Conservation (phyloP, 2,329 filamentous ascomycete species). For the Lasiodiplodia gonubiensis region DNA sequence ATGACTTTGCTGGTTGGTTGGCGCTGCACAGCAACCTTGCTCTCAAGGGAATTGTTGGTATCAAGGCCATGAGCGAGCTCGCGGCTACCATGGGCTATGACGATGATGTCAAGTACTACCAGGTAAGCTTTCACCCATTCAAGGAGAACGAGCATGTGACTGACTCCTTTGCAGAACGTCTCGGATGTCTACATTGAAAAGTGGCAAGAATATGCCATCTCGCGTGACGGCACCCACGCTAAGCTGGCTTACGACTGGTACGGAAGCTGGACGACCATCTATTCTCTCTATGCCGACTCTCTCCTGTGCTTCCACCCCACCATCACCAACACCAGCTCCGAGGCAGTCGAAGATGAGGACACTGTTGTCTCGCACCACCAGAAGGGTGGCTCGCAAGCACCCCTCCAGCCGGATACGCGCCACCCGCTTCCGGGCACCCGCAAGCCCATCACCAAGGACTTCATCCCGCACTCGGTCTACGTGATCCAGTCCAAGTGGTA, state of each 20-base stretch:
- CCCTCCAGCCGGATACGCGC: slow-evolving; percentile 25
- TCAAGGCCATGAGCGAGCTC: slow-evolving; percentile 77
- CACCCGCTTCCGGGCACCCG: slow-evolving; percentile 39
- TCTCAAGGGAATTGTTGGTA: slow-evolving; percentile 82
- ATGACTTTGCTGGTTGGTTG: slow-evolving; percentile 81
- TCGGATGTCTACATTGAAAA: slow-evolving; percentile 70
- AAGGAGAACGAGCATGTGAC: not conserved
- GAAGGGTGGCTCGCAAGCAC: slow-evolving; percentile 20
- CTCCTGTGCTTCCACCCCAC: slow-evolving; percentile 79
- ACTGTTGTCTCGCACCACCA: slow-evolving; percentile 36
- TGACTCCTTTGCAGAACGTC: slow-evolving; percentile 53
- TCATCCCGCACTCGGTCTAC: slow-evolving; percentile 79
- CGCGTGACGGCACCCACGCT: slow-evolving; percentile 71
- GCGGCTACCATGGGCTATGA: slow-evolving; percentile 65
- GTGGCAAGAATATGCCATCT: slow-evolving; percentile 75
- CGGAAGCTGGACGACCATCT: slow-evolving; percentile 82
- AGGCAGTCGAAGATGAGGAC: slow-evolving; percentile 22
- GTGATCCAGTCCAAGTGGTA: slow-evolving; percentile 83
- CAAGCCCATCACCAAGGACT: slow-evolving; percentile 51
- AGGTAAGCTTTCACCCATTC: slow-evolving; percentile 40
- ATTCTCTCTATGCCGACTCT: slow-evolving; percentile 82
- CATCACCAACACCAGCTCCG: slow-evolving; percentile 44
- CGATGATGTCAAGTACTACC: slow-evolving; percentile 64
- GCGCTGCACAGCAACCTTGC: slow-evolving; percentile 82
- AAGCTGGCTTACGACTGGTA: slow-evolving; percentile 82